Evolutionary conservation across 1,284 basidiomycete genomes (phyloP), one percentile per base, ranked within the genome.

Genomic region (Malassezia pachydermatis): DNA sequence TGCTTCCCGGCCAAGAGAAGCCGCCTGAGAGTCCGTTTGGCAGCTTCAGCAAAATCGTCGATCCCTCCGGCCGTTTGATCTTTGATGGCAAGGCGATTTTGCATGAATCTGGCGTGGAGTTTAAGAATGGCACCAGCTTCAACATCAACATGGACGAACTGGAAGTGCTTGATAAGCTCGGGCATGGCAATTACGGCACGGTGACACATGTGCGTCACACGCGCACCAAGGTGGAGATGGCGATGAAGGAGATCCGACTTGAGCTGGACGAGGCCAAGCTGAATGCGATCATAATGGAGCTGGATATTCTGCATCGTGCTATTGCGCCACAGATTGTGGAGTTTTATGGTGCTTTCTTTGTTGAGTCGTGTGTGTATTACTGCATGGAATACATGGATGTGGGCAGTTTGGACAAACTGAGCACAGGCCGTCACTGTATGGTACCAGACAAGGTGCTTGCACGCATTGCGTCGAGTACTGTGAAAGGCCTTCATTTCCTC

Each of bases 341-440:
- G 62, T 98, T 98, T 65, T 96, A 94, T 73, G 92, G 92, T 36
- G 92, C 92, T 2, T 98, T 98, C 76, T 96, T 95, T 73, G 89
- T 95, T 73, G 92, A 98, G 73, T 87, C 84, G 20, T 98, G 86
- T 73, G 92, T 98, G 29, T 96, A 96, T 75, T 96, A 95, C 74
- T 96, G 92, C 75, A 96, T 98, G 89, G 92, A 98, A 76, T 88
- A 84, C 74, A 96, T 98, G 92, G 89, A 98, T 67, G 88, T 87
- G 2, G 88, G 90, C 14, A 86, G 83, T 48, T 77, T 98, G 40
- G 92, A 96, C 72, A 88, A 86, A 57, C 78, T 96, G 0, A 58
- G 49, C 33, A 54, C 55, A 23, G 60, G 62, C n/a, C 56, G 62
- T 27, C 60, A 63, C 13, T 56, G 56, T 5, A 74, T 75, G 30